Evolutionary conservation across 345 rosid genomes (phyloP), one percentile per base, ranked within the genome.

Genomic region (Microcos paniculata): DNA sequence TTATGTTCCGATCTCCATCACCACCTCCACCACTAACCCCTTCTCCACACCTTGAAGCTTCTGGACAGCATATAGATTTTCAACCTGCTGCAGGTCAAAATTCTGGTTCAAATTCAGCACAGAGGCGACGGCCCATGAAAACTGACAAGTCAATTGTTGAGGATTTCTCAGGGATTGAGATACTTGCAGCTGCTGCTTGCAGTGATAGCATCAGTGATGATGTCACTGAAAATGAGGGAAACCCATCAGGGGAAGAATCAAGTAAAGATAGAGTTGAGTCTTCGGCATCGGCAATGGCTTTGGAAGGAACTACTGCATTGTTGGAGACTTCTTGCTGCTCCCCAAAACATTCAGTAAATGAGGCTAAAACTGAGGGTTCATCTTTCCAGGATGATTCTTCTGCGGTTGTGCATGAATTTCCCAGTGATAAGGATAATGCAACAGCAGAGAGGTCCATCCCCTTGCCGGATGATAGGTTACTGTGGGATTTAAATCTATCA

Each of bases 151-250:
- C 70, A 35, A 71, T 26, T 73, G 14, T 63, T 8, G 77, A 80
- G 14, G 92, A 87, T 79, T 90, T 90, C 82, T 90, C 88, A 62
- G 94, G 94, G 61, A 85, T 87, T 42, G 85, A 77, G 75, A 82
- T 90, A 43, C 90, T 90, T 76, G 91, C 91, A 40, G 80, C 81
- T 49, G 91, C 74, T 35, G 87, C 38, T 45, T 63, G 40, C 74
- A 80, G 79, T 72, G 74, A 58, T 53, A 85, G 80, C 72, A 46
- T 86, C 73, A 71, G 73, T 61, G 71, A 74, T 79, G 82, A 80
- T 69, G 19, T 71, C 51, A 72, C 76, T 62, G 33, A 42, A 43
- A 19, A 28, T 33, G 77, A 65, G 73, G 81, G 71, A 1, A 70
- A 64, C 31, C 71, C 75, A 35, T 16, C 18, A 8, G 14, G 13